These are phyloP conservation scores for Paecilomyces dactylethromorphus DNA, from an alignment of 2,329 filamentous ascomycete genomes.

Conservation along the genomic window DNA sequence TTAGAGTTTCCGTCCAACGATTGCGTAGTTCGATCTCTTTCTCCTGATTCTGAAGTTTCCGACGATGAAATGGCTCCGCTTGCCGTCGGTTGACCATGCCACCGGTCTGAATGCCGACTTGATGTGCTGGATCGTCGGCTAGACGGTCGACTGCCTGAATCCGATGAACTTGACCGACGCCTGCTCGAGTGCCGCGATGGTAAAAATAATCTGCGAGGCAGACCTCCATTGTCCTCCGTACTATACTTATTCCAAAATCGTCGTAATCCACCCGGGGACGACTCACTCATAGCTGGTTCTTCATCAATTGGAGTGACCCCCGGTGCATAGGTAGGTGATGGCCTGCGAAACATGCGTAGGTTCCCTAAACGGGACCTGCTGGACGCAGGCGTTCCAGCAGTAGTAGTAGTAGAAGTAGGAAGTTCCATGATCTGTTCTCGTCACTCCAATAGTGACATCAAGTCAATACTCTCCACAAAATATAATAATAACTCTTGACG, in stretches of 20 bases:
- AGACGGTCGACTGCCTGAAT: background rate
- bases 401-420: background rate
- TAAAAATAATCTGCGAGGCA: background rate
- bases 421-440: constrained; percentile 2
- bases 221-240: background rate
- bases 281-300: background rate
- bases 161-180: background rate
- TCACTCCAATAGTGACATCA: background rate
- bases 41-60: constrained; percentile 12
- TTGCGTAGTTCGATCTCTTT: constrained; percentile 1
- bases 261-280: background rate
- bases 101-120: background rate
- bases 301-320: background rate
- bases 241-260: background rate
- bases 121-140: background rate
- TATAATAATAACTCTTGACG: background rate
- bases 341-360: background rate
- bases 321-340: background rate
- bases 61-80: constrained; percentile 5
- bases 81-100: background rate
- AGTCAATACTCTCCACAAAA: background rate
- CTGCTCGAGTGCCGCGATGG: background rate
- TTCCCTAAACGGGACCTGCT: background rate
- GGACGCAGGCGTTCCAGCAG: background rate
- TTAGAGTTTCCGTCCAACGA: background rate